These are phyloP conservation scores for Parmelia sp. DNA, from an alignment of 495 filamentous ascomycete genomes.

Conservation along the genomic window DNA sequence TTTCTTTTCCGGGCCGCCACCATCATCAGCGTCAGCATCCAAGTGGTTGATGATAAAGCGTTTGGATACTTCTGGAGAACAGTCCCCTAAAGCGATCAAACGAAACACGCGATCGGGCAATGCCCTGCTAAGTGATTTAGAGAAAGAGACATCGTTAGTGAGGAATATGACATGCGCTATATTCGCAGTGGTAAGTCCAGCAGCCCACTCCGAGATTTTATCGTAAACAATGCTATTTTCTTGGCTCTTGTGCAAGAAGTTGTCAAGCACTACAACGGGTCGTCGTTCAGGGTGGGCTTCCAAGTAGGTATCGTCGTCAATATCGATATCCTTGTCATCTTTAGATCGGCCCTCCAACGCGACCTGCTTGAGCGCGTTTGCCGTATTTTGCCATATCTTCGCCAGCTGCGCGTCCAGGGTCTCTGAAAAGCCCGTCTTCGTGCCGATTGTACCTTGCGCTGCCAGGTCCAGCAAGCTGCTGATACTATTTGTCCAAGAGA, in stretches of 20 bases:
- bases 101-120: conserved; percentile 89
- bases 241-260: conserved; percentile 77
- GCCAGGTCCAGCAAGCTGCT: conserved; percentile 88
- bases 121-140: conserved; percentile 79
- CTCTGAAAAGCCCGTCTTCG: conserved; percentile 92
- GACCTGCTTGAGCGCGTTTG: conserved; percentile 69
- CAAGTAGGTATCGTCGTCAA: conserved; percentile 82
- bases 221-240: conserved; percentile 74
- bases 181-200: conserved; percentile 77
- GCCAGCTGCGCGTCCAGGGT: conserved; percentile 83
- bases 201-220: conserved; percentile 88
- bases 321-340: conserved; percentile 61
- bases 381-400: conserved; percentile 88
- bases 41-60: conserved; percentile 84
- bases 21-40: conserved; percentile 43
- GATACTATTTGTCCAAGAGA: conserved; percentile 93
- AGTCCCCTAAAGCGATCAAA: conserved; percentile 76
- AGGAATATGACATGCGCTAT: conserved; percentile 95
- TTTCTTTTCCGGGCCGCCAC: conserved; percentile 33
- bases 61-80: conserved; percentile 77
- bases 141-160: conserved; percentile 84
- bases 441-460: conserved; percentile 86
- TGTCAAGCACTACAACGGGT: conserved; percentile 87
- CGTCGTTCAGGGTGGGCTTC: conserved; percentile 81
- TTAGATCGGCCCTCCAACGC: conserved; percentile 63